A percentile compares a stretch with the other conserved stretches of the same genome.
phyloP scores from a whole-genome alignment of 1,284 basidiomycete genomes.

The Cutaneotrichosporon cutaneum region DNA sequence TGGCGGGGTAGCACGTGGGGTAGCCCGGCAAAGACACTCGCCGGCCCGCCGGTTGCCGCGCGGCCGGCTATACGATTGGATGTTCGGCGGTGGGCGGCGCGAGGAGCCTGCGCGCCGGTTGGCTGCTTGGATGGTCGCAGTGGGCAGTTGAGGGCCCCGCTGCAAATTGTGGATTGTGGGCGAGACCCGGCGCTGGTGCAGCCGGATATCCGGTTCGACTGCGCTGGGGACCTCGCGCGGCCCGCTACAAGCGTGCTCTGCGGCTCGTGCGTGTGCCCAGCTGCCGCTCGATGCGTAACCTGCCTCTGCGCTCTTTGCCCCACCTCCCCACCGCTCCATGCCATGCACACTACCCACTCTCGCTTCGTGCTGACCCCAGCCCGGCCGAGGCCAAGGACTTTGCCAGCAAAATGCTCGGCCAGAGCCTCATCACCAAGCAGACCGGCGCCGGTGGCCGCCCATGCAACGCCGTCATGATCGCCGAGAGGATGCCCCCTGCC shows the following conservation, averaged over 20 bases:
- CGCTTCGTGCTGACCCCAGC: constrained; percentile 54
- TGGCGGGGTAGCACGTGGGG: background rate
- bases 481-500: constrained; percentile 85
- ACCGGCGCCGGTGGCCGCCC: constrained; percentile 88
- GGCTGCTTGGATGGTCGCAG: too few relatives aligned
- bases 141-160: background rate
- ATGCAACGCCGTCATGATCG: constrained; percentile 99
- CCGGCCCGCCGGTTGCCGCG: background rate
- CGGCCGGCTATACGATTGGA: background rate
- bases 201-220: background rate
- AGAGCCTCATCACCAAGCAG: constrained; percentile 97
- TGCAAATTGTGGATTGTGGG: background rate
- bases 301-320: background rate
- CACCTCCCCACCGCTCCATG: background rate
- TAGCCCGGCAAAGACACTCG: background rate
- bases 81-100: background rate
- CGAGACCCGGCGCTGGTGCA: background rate
- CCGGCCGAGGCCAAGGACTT: constrained; percentile 84
- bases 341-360: too few relatives aligned
- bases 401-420: constrained; percentile 90
- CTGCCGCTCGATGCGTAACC: background rate
- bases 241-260: background rate
- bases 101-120: background rate
- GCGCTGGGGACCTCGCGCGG: background rate
- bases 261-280: background rate